phyloP scores from a whole-genome alignment of 306 rosid genomes.

The Citrullus colocynthis region DNA sequence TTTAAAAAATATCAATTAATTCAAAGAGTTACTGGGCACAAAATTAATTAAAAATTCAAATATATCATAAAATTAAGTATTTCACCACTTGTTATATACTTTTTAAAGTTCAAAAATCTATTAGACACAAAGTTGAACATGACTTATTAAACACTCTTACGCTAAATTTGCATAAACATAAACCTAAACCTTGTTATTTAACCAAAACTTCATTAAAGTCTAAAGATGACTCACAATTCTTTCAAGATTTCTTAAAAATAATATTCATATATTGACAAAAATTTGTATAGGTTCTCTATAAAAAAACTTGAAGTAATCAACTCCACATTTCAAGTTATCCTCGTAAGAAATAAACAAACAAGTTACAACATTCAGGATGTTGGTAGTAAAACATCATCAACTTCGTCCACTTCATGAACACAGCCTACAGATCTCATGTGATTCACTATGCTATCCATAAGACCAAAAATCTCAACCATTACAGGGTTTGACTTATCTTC shows the following conservation, averaged over 20 bases:
- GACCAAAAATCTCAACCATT: slow-evolving; percentile 28
- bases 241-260: too few species aligned
- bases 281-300: background rate
- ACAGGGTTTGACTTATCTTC: slow-evolving; percentile 41
- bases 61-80: too few species aligned
- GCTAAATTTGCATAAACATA: too few species aligned
- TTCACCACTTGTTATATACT: too few species aligned
- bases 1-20: too few species aligned
- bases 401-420: slow-evolving; percentile 21
- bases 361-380: background rate
- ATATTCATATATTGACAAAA: background rate
- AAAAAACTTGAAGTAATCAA: background rate
- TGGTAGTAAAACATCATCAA: background rate
- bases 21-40: too few species aligned
- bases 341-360: background rate
- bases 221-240: too few species aligned
- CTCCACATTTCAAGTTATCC: background rate
- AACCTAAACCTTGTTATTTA: background rate
- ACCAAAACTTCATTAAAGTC: background rate
- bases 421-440: slow-evolving; percentile 41
- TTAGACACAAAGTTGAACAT: too few species aligned
- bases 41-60: too few species aligned
- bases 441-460: slow-evolving; percentile 37
- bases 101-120: too few species aligned
- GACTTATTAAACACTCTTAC: too few species aligned